Evolutionary conservation across 208 protist genomes (phyloP).

Genomic region (Leptomonas seymouri): DNA sequence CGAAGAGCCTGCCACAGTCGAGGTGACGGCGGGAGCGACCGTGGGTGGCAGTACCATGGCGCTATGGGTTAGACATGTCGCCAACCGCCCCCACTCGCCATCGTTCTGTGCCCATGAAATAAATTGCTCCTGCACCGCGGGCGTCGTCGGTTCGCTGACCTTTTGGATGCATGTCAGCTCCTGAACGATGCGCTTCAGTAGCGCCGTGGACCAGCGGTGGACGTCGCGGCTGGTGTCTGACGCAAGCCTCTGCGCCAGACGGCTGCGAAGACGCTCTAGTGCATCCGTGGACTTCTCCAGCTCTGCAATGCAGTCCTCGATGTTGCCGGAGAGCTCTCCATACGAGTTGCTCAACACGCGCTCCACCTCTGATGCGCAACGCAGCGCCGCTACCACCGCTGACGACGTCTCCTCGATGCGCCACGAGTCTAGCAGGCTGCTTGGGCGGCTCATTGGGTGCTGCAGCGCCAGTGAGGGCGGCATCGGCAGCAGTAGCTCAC

Average conservation of each 20-base stretch:
- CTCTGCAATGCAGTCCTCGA: conserved; percentile 45
- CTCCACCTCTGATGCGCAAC: conserved; percentile 47
- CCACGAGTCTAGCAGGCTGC: conserved; percentile 54
- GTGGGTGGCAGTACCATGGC: conserved; percentile 56
- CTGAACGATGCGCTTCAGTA: conserved; percentile 47
- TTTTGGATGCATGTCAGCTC: conserved; percentile 53
- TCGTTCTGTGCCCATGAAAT: conserved; percentile 35
- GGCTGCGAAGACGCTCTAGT: conserved; percentile 70
- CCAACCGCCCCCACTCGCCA: conserved; percentile 28
- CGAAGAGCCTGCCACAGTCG: too few species aligned
- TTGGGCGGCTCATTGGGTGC: conserved; percentile 20
- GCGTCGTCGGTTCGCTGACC: conserved; percentile 27
- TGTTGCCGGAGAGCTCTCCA: conserved; percentile 65
- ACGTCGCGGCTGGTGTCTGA: conserved; percentile 63
- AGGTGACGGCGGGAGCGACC: background rate
- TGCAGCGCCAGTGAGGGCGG: conserved; percentile 44
- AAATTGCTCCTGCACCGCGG: conserved; percentile 28
- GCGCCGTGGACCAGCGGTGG: conserved; percentile 42
- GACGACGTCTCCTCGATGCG: conserved; percentile 35
- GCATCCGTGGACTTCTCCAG: conserved; percentile 39
- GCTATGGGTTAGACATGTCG: conserved; percentile 47
- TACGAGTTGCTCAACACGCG: conserved; percentile 55
- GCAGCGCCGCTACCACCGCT: conserved; percentile 38
- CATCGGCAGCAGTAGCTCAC: conserved; percentile 37
- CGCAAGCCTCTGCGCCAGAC: conserved; percentile 59